Percentiles rank a stretch among this genome's conserved stretches.
phyloP scores from a whole-genome alignment of 1,284 basidiomycete species.

The Erythrobasidium hasegawianum region DNA sequence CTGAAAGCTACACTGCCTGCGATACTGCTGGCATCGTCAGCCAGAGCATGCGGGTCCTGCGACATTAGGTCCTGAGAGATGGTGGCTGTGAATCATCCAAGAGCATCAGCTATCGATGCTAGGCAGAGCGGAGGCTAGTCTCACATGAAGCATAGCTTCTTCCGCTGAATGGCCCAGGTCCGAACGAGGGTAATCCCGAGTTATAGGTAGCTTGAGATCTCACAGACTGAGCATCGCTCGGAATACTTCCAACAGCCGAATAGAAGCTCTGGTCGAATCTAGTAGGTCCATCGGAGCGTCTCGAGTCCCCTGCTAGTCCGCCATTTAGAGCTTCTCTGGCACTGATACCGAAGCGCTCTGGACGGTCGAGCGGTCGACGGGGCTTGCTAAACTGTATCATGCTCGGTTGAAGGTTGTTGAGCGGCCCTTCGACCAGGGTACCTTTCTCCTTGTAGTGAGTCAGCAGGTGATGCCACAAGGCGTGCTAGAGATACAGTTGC shows the following conservation, averaged over 20 bases:
- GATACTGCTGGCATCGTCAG: constrained; percentile 61
- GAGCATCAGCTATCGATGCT: too few species aligned
- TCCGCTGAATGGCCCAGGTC: constrained; percentile 50
- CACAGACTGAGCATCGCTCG: constrained; percentile 87
- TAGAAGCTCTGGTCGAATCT: constrained; percentile 94
- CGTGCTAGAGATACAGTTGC: constrained; percentile 64
- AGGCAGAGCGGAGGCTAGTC: not conserved
- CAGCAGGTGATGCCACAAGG: constrained; percentile 95
- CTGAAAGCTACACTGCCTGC: constrained; percentile 67
- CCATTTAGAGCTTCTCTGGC: constrained; percentile 39
- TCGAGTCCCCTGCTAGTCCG: constrained; percentile 50
- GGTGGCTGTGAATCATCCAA: constrained; percentile 28
- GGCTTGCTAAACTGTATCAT: constrained; percentile 99
- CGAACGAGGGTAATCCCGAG: constrained; percentile 80
- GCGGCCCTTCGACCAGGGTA: constrained; percentile 89
- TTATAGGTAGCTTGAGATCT: constrained; percentile 91
- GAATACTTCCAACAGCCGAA: constrained; percentile 88
- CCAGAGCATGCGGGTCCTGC: constrained; percentile 42
- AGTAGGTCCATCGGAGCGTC: constrained; percentile 73
- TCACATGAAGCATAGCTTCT: constrained; percentile 40
- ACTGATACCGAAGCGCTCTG: constrained; percentile 44
- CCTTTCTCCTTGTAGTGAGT: constrained; percentile 98
- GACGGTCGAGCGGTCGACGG: constrained; percentile 58
- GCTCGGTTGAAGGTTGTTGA: constrained; percentile 92
- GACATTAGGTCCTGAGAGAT: constrained; percentile 43